Conservation (phyloP, 176 grass and related monocot genomes). For the Carex littledalei region DNA sequence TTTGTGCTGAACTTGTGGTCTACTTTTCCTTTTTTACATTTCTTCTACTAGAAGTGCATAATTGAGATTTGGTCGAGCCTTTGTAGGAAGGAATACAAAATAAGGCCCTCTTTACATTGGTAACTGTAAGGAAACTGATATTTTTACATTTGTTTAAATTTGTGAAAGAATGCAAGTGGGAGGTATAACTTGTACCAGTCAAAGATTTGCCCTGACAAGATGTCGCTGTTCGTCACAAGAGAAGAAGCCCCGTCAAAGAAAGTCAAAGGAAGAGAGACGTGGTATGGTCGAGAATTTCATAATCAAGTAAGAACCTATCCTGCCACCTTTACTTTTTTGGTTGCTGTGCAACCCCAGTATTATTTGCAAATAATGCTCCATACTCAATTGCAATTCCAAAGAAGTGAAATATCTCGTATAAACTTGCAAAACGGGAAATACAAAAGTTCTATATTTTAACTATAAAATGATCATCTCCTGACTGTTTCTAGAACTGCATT, state of each 20-base stretch:
- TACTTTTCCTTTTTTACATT: not conserved
- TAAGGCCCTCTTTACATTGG: not conserved
- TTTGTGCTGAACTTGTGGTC: not conserved
- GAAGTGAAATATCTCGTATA: not conserved
- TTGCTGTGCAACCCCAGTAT: not conserved
- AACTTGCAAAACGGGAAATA: not conserved
- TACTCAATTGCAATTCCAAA: not conserved
- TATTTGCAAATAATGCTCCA: not conserved
- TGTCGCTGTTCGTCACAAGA: constrained; percentile 38
- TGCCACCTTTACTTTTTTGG: not conserved
- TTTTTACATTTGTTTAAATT: not conserved
- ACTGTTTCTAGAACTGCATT: not conserved
- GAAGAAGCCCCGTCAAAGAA: constrained; percentile 69
- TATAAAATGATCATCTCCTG: not conserved
- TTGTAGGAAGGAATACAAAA: not conserved
- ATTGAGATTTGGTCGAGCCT: not conserved
- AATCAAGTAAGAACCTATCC: constrained; percentile 33
- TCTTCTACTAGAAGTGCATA: not conserved
- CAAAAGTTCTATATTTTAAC: not conserved
- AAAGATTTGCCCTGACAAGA: constrained; percentile 29
- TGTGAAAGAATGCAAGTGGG: constrained; percentile 23
- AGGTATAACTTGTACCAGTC: constrained; percentile 1
- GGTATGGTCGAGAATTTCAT: constrained; percentile 87
- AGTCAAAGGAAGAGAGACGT: constrained; percentile 87
- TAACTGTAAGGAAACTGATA: not conserved